Evolutionary conservation across 768 basidiomycete species (phyloP).

Genomic region (Amyloporia xantha): DNA sequence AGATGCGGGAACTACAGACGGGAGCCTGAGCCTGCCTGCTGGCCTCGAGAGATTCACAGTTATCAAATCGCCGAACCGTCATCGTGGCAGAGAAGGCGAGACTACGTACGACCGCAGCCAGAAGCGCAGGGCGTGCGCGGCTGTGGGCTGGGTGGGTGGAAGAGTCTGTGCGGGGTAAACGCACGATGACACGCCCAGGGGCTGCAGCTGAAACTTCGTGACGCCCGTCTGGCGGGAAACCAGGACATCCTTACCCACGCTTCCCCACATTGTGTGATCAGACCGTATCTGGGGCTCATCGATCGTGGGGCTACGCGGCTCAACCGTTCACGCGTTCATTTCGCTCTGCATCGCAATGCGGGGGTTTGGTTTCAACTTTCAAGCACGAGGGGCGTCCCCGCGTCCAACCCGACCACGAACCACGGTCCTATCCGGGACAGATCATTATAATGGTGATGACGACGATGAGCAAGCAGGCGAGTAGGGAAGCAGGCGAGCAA

Average conservation of each 20-base stretch:
- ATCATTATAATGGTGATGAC: too few species aligned
- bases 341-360: neutral
- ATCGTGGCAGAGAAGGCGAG: too few species aligned
- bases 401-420: neutral
- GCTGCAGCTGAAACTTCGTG: neutral
- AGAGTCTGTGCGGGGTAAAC: neutral
- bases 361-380: neutral
- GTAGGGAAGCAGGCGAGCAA: too few species aligned
- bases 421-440: too few species aligned
- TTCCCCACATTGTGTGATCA: neutral
- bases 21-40: neutral
- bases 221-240: neutral
- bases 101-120: neutral
- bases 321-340: neutral
- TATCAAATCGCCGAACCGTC: too few species aligned
- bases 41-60: too few species aligned
- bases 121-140: neutral
- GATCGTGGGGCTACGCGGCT: neutral
- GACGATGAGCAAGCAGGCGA: neutral
- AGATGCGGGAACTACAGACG: neutral
- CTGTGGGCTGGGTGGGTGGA: neutral
- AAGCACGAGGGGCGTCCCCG: neutral
- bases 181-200: neutral
- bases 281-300: neutral
- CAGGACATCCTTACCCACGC: neutral